Base-by-base conservation (phyloP, 768 basidiomycete genomes). In the Piloderma croceum region DNA sequence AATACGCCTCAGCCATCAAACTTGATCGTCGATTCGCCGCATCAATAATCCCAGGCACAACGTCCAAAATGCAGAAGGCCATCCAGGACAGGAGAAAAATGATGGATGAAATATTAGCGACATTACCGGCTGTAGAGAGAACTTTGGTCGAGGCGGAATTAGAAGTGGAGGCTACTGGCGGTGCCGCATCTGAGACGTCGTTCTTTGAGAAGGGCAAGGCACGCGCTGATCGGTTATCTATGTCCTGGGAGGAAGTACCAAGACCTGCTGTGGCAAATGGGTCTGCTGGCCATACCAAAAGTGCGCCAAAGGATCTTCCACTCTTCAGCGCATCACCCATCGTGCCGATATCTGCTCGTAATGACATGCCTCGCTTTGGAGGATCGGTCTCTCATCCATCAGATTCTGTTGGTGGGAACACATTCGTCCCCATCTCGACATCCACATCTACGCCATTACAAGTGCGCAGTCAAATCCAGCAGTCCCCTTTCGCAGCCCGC, bases 1-100 rank as follows among this genome's bases (percentile, higher is more conserved):
- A 76, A 43, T 79, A 81, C 50, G 61, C 72, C 0, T 77, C 79
- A n/a, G 89, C 86, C 7, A 75, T 90, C 54, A 82, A 80, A 61
- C 68, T 86, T 31, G 86, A 90, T 57, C 74, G 76, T 36, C 68
- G 74, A 49, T 81, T 86, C 48, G 58, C 69, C 29, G 70, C 5
- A 44, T 66, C n/a, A 51, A 64, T 31, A 59, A 70, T 20, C 40
- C 60, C 31, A 36, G 49, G 27, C 20, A 46, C 39, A 55, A 62
- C 31, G 51, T 62, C 51, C 36, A 32, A 44, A 36, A 59, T 60
- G 34, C 59, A 69, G 20, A 64, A 71, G 46, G 48, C 54, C 13
- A 54, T 59, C 2, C 63, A 69, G 46, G 75, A 77, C n/a, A 71
- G 87, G n/a, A 71, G 72, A 20, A 71, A 74, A 46, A 81, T 81